phyloP scores from a whole-genome alignment of 2,329 filamentous ascomycete species.

The Periconia sp. region DNA sequence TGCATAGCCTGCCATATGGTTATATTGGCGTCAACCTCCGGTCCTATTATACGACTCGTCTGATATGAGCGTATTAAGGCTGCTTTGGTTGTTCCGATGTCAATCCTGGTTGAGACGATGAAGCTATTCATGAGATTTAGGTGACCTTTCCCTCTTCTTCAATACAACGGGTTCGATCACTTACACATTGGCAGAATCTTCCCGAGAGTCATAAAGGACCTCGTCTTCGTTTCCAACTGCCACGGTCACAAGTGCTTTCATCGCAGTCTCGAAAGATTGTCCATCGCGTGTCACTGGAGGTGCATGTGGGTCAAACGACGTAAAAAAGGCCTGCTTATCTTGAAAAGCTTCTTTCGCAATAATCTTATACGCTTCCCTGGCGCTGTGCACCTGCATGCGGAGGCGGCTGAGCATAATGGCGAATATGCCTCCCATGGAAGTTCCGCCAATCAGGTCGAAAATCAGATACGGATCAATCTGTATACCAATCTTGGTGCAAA shows the following conservation, averaged over 20 bases:
- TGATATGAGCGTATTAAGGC: constrained; percentile 39
- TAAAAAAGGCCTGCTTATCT: constrained; percentile 36
- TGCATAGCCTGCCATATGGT: constrained; percentile 34
- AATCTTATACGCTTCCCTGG: constrained; percentile 35
- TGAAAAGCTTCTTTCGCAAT: constrained; percentile 30
- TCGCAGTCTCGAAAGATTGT: constrained; percentile 24
- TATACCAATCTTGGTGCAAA: constrained; percentile 33
- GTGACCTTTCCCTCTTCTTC: too few relatives aligned
- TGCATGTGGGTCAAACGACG: constrained; percentile 27
- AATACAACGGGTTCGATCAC: constrained; percentile 2
- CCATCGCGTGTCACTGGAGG: constrained; percentile 13
- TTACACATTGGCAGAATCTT: constrained; percentile 38
- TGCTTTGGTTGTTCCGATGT: constrained; percentile 34
- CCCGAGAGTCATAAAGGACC: constrained; percentile 27
- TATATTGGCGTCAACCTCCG: constrained; percentile 33
- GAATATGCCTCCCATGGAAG: constrained; percentile 34
- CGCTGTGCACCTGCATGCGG: constrained; percentile 35
- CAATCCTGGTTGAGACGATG: constrained; percentile 33
- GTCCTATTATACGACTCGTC: constrained; percentile 36
- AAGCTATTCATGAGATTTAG: constrained; percentile 20
- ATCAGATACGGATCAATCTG: constrained; percentile 35
- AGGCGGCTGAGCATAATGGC: constrained; percentile 38
- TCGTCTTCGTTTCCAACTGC: constrained; percentile 26
- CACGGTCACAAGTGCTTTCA: constrained; percentile 25
- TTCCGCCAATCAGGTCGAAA: constrained; percentile 38